Base-by-base conservation (phyloP, 371 early-diverging fungal genomes). In the Enterospora canceri region DNA sequence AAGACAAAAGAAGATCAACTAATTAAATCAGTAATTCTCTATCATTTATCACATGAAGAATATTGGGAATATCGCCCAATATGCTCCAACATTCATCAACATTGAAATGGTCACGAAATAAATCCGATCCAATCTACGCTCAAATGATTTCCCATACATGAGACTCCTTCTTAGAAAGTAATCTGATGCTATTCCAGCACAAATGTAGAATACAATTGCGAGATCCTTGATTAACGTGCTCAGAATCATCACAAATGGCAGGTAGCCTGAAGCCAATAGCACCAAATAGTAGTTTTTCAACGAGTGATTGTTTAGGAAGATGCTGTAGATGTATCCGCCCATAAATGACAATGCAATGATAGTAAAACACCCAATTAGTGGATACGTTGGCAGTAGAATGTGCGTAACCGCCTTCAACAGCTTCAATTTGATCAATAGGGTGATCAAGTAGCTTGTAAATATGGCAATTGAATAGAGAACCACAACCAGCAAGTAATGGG, bases 101-200 rank as follows among this genome's bases (percentile, higher is more conserved):
- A 58, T 33, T 33, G 58, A 58, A n/a, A 58, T 24, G 4, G 24
- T 33, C 5, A 31, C 15, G 32, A 58, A 58, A 48, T 48, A 33
- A 48, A n/a, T 58, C 31, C 23, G 16, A 19, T 58, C 40, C 23
- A 24, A 8, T 33, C 5, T 15, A 4, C 4, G 8, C 31, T 58
- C 58, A 15, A 15, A 58, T 58, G 49, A 8, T 33, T 33, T 33
- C 8, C 23, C 30, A 3, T 15, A 8, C 58, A 48, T 5, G 8
- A 58, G 21, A 48, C 49, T 58, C 8, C 24, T 30, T 18, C 58
- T 33, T 18, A 33, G 8, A 48, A 58, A 58, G 5, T 31, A 31
- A 8, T 58, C 58, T 48, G 58, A 3, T 33, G 33, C 40, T 48
- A 58, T 33, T 48, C 58, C 58, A 8, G 49, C 33, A 48, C 58